Evolutionary conservation across 208 protist genomes (phyloP), one percentile per base, ranked within the genome.

Genomic region (Trypanosoma conorhini): DNA sequence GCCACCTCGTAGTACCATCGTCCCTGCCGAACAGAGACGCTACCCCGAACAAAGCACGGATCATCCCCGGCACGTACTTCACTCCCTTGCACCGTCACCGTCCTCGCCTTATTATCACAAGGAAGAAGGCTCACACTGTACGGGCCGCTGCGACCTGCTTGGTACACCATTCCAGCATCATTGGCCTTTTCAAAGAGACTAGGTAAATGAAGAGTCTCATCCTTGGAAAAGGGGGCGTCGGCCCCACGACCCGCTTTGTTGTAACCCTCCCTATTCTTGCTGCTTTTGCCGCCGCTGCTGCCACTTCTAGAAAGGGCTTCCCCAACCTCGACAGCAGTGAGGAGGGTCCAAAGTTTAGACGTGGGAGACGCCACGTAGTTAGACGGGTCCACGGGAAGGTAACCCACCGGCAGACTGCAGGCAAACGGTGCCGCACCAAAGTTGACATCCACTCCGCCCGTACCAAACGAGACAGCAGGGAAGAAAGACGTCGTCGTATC

Each of bases 1-100:
- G 81, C 66, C 28, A 95, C 82, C 70, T 97, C 93, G 67, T 89
- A 97, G 81, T 97, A 97, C 93, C 93, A 97, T 42, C 77, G 65
- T 5, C 93, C 93, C 4, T 60, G 50, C 15, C 69, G 75, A n/a
- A 96, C 87, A 31, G 69, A 76, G n/a, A 95, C 93, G 38, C 66
- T 92, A 57, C 81, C 90, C 28, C 81, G 67, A 19, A 92, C 72
- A 62, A 93, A 69, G 46, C 84, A 88, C 2, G 83, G 65, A 46
- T 76, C 74, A n/a, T 91, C 82, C 9, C 87, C 87, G 0, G 77
- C 74, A 54, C 80, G 68, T 35, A 82, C 64, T 30, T 81, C 74
- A 61, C 35, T 72, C 24, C 69, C 70, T 7, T 76, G 70, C 7
- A 89, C 50, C 57, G 68, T 75, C 31, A 62, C 73, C 66, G 81